Percentiles rank a stretch among this genome's conserved stretches.
Conservation (phyloP, 140 eudicot species). For the Cichorium intybus region DNA sequence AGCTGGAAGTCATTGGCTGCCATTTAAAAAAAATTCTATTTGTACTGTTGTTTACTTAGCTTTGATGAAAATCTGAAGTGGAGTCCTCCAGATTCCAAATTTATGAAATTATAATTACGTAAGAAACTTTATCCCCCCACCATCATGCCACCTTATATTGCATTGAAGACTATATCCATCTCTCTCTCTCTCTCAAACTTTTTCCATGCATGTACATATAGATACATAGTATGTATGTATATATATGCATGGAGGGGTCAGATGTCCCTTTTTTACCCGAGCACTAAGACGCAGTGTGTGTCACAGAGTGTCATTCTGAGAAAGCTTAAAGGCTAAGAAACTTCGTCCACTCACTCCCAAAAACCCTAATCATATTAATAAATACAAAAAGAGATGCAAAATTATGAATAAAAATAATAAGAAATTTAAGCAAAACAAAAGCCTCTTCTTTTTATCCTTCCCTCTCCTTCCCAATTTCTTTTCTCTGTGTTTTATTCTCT, state of each 20-base stretch:
- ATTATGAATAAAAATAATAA: slow-evolving; percentile 16
- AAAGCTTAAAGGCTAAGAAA: slow-evolving; percentile 73
- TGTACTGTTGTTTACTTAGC: slow-evolving; percentile 13
- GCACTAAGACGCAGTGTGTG: slow-evolving; percentile 54
- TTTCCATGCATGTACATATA: slow-evolving; percentile 37
- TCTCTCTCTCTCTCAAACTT: no score
- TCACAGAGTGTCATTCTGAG: slow-evolving; percentile 32
- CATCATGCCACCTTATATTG: slow-evolving; percentile 26
- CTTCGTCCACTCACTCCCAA: slow-evolving; percentile 45
- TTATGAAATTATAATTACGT: slow-evolving; percentile 25
- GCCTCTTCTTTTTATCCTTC: slow-evolving; percentile 36
- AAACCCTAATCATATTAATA: slow-evolving; percentile 57
- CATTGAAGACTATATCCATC: slow-evolving; percentile 34
- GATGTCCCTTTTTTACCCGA: slow-evolving; percentile 37
- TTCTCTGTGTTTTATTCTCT: slow-evolving; percentile 43
- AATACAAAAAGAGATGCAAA: slow-evolving; percentile 48
- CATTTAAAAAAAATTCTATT: no score
- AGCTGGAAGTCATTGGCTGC: no score
- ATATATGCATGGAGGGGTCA: slow-evolving; percentile 32
- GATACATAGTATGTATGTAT: slow-evolving; percentile 17
- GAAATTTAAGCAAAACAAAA: slow-evolving; percentile 26
- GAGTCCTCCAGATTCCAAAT: slow-evolving; percentile 9
- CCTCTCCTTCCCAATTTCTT: slow-evolving; percentile 31
- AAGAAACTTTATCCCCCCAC: slow-evolving; percentile 30
- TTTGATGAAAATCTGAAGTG: slow-evolving; percentile 13